These are phyloP conservation scores for Raphanus hybrid DNA, from an alignment of 441 rosid species.

Conservation along the genomic window DNA sequence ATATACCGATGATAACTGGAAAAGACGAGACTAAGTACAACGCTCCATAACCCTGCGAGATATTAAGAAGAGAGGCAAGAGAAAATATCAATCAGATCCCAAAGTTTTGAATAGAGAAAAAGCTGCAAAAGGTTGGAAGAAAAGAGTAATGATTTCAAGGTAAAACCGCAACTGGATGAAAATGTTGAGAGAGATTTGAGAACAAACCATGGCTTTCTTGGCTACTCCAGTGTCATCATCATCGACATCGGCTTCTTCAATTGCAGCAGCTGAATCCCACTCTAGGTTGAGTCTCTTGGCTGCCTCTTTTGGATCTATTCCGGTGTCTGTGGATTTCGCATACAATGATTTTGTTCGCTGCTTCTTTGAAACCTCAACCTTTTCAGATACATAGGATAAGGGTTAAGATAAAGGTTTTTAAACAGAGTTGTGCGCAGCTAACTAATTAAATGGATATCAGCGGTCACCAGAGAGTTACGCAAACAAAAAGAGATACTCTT, in stretches of 20 bases:
- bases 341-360: conserved; percentile 74
- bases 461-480: neutral
- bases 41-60: conserved; percentile 91
- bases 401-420: conserved; percentile 3
- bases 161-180: too few species aligned
- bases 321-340: conserved; percentile 88
- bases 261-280: conserved; percentile 96
- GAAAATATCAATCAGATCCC: conserved; percentile 14
- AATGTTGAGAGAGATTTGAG: conserved; percentile 22
- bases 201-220: conserved; percentile 79
- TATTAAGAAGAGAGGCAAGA: conserved; percentile 13
- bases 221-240: conserved; percentile 64
- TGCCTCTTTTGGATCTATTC: conserved; percentile 74
- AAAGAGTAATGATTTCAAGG: neutral
- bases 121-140: neutral
- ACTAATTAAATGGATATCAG: conserved; percentile 6
- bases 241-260: conserved; percentile 58
- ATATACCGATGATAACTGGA: conserved; percentile 85
- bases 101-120: neutral
- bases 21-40: conserved; percentile 87
- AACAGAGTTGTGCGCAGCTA: conserved; percentile 16
- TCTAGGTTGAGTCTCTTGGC: conserved; percentile 88
- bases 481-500: conserved; percentile 9
- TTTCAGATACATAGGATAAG: conserved; percentile 32
- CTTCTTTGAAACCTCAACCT: conserved; percentile 68